Conservation (phyloP, 2,329 filamentous ascomycete species). For the Fusarium scirpi region DNA sequence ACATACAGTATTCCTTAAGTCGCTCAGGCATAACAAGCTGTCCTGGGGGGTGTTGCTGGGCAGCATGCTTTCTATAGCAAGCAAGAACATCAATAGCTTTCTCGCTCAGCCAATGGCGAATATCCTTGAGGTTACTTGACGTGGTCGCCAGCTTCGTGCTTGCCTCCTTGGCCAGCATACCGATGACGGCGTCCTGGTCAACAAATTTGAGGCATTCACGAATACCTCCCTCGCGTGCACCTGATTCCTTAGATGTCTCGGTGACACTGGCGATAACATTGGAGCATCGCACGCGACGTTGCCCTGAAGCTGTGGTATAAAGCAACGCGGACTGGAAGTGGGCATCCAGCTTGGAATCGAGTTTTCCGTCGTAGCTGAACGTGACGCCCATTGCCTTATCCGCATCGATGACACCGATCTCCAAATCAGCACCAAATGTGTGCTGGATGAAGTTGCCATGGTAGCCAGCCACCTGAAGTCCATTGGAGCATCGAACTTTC, state of each 20-base stretch:
- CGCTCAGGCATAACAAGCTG: conserved; percentile 96
- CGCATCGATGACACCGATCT: conserved; percentile 91
- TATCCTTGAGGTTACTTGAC: conserved; percentile 83
- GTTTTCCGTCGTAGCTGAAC: conserved; percentile 95
- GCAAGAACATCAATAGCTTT: conserved; percentile 93
- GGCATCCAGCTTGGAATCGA: conserved; percentile 95
- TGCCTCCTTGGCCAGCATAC: conserved; percentile 92
- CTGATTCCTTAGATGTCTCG: conserved; percentile 66
- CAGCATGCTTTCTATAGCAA: conserved; percentile 92
- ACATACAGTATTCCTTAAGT: conserved; percentile 97
- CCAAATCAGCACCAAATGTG: conserved; percentile 92
- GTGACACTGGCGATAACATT: conserved; percentile 95
- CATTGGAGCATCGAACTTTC: conserved; percentile 98
- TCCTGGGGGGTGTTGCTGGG: conserved; percentile 84
- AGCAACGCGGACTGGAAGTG: conserved; percentile 97
- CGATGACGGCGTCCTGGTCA: conserved; percentile 93
- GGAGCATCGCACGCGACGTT: conserved; percentile 90
- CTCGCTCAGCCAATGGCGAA: conserved; percentile 84
- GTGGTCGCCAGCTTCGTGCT: conserved; percentile 80
- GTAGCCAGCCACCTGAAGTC: conserved; percentile 91
- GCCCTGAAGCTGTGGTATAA: conserved; percentile 90
- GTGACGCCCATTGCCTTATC: conserved; percentile 94
- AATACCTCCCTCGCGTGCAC: conserved; percentile 64
- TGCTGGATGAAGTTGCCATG: conserved; percentile 97
- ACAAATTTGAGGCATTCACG: conserved; percentile 91